Conservation (phyloP, 2,329 filamentous ascomycete genomes). For the Cephalotrichum gorgonifer region DNA sequence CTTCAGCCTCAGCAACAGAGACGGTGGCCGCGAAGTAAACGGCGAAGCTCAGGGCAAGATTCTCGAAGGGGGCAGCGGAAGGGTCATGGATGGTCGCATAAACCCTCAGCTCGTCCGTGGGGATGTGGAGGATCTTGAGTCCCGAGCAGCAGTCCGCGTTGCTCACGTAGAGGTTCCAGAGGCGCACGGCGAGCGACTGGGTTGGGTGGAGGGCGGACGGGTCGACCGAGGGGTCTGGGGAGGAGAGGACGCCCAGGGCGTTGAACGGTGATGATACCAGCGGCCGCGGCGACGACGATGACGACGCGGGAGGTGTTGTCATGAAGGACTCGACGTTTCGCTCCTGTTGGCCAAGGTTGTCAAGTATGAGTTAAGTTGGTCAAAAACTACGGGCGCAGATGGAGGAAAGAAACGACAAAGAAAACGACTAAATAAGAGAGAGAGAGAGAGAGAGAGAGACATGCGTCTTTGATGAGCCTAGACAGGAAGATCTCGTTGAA, state of each 20-base stretch:
- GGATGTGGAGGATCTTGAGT: neutral
- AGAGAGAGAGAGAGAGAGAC: neutral
- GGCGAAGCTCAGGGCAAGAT: conserved; percentile 10
- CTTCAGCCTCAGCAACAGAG: conserved; percentile 5
- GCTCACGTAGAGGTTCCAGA: neutral
- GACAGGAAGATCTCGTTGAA: conserved; percentile 26
- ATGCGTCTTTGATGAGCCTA: conserved; percentile 21
- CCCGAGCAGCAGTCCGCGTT: conserved; percentile 12
- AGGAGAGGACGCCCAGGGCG: neutral
- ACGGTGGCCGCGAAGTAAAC: conserved; percentile 10
- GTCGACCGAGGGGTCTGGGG: neutral
- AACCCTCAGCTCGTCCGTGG: neutral
- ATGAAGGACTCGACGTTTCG: neutral
- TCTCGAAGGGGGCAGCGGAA: conserved; percentile 1
- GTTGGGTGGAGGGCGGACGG: neutral
- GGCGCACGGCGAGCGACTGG: neutral
- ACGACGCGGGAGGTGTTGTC: neutral
- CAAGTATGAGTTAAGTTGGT: no score
- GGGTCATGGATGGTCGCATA: neutral
- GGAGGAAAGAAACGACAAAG: no score
- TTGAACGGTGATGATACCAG: conserved; percentile 7
- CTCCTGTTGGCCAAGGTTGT: neutral
- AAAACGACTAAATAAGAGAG: neutral
- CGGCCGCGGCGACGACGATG: neutral
- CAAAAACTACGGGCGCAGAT: no score